Conservation (phyloP, 106 monocot genomes). For the Amphibolis antarctica region DNA sequence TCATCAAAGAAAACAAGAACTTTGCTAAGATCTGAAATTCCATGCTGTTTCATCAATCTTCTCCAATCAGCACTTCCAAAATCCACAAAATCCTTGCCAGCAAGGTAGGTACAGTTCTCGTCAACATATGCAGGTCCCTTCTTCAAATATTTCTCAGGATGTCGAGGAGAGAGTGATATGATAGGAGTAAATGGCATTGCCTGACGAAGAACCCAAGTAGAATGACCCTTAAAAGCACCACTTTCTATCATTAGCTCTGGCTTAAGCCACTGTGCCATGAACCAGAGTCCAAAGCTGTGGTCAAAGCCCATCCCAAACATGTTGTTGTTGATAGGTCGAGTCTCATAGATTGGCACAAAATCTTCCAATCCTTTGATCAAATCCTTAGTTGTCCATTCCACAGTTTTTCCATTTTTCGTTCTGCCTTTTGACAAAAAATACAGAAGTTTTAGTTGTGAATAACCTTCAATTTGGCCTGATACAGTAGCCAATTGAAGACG, state of each 20-base stretch:
- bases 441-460: neutral
- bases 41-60: conserved; percentile 59
- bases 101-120: conserved; percentile 82
- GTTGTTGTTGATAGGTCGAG: conserved; percentile 91
- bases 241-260: conserved; percentile 94
- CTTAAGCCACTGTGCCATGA: conserved; percentile 82
- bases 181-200: conserved; percentile 65
- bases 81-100: conserved; percentile 91
- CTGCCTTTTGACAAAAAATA: conserved; percentile 71
- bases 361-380: conserved; percentile 85
- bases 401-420: conserved; percentile 82
- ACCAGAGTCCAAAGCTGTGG: conserved; percentile 98
- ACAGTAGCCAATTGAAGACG: neutral
- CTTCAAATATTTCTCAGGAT: conserved; percentile 82
- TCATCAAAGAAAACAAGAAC: conserved; percentile 93
- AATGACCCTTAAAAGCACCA: conserved; percentile 94
- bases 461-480: neutral
- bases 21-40: conserved; percentile 47
- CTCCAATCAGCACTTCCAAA: conserved; percentile 74
- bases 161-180: conserved; percentile 78
- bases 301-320: conserved; percentile 99
- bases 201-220: conserved; percentile 91
- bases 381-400: conserved; percentile 76
- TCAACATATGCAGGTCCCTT: conserved; percentile 96
- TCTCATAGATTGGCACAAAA: conserved; percentile 88